These are phyloP conservation scores for Epichloe baconii DNA, from an alignment of 2,329 filamentous ascomycete species.

Conservation along the genomic window DNA sequence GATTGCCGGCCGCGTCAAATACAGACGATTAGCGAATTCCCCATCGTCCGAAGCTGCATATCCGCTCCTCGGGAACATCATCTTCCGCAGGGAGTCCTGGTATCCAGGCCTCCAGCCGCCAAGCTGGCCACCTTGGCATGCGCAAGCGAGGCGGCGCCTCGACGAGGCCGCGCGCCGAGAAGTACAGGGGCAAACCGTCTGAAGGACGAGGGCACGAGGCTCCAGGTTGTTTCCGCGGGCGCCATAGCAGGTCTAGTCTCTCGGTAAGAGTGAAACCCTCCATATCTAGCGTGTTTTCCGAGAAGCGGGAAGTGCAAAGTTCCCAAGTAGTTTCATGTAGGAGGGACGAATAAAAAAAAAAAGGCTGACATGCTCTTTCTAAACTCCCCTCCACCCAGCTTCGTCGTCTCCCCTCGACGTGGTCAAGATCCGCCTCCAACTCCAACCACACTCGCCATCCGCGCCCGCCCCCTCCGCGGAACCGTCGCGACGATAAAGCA, in stretches of 20 bases:
- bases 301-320: no score
- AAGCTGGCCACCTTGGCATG: conserved; percentile 5
- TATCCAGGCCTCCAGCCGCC: background rate
- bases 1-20: background rate
- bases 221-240: conserved; percentile 43
- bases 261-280: conserved; percentile 40
- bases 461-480: conserved; percentile 54
- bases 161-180: conserved; percentile 20
- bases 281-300: background rate
- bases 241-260: conserved; percentile 72
- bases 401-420: conserved; percentile 90
- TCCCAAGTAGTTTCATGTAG: no score
- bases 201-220: conserved; percentile 47
- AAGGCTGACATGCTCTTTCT: background rate
- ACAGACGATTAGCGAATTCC: background rate
- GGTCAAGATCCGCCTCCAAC: conserved; percentile 92
- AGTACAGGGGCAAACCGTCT: conserved; percentile 27
- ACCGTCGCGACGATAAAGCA: conserved; percentile 61
- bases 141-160: conserved; percentile 1
- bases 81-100: background rate
- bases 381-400: conserved; percentile 42
- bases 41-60: no score
- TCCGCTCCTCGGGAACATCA: background rate
- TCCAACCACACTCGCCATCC: conserved; percentile 75
- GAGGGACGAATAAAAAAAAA: background rate